Evolutionary conservation across 2,329 filamentous ascomycete species (phyloP).

Genomic region (Colletotrichum lindemuthianum): DNA sequence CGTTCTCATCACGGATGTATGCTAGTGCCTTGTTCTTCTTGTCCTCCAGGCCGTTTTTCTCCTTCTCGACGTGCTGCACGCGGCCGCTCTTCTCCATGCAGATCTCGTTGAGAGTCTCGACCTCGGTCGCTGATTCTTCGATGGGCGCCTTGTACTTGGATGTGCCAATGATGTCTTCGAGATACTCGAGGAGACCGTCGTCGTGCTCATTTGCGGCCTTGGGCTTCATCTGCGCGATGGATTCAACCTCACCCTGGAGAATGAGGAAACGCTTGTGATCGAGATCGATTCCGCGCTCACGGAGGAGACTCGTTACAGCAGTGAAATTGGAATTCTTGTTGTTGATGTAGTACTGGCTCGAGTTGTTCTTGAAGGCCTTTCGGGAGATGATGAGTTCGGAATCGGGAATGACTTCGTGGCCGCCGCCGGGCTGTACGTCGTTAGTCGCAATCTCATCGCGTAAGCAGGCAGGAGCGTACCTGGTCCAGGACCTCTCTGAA

Average conservation of each 20-base stretch:
- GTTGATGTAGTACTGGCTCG: conserved; percentile 98
- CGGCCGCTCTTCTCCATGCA: conserved; percentile 95
- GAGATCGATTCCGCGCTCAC: conserved; percentile 89
- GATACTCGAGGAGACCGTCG: conserved; percentile 93
- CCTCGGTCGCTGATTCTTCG: conserved; percentile 89
- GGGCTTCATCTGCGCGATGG: conserved; percentile 98
- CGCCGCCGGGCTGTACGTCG: conserved; percentile 66
- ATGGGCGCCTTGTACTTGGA: conserved; percentile 98
- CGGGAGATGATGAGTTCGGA: conserved; percentile 90
- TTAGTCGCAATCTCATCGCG: conserved; percentile 40
- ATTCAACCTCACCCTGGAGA: conserved; percentile 96
- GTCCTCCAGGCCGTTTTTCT: conserved; percentile 90
- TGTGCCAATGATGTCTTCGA: conserved; percentile 98
- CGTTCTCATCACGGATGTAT: conserved; percentile 92
- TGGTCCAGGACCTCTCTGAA: conserved; percentile 95
- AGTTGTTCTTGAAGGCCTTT: conserved; percentile 96
- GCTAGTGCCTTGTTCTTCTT: conserved; percentile 96
- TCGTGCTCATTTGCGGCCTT: conserved; percentile 96
- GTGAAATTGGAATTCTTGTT: conserved; percentile 91
- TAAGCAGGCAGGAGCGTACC: conserved; percentile 45
- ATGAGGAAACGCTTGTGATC: conserved; percentile 99
- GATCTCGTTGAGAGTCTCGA: conserved; percentile 92
- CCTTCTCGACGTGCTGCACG: conserved; percentile 97
- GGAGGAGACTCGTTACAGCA: conserved; percentile 85
- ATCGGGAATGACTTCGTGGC: conserved; percentile 80